A percentile compares a stretch with the other conserved stretches of the same genome.
Evolutionary conservation across 768 basidiomycete species (phyloP).

Genomic region (Lyophyllum atratum): DNA sequence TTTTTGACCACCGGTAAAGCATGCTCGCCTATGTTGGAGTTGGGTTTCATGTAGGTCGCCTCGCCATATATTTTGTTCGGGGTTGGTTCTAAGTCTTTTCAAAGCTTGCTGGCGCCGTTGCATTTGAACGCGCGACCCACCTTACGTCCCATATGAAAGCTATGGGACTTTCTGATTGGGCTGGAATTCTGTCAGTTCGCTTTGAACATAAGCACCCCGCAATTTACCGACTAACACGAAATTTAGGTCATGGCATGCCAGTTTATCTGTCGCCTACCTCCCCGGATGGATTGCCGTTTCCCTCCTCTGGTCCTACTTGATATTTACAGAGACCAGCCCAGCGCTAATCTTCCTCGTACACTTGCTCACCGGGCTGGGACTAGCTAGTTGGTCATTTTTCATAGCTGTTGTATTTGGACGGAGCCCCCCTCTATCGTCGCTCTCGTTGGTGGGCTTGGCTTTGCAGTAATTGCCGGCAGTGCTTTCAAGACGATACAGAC

Average conservation of each 20-base stretch:
- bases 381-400: slow-evolving; percentile 60
- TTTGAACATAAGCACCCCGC: background rate
- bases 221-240: background rate
- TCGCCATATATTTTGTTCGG: background rate
- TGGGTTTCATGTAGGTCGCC: slow-evolving; percentile 51
- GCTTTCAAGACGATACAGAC: slow-evolving; percentile 38
- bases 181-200: slow-evolving; percentile 46
- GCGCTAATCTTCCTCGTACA: slow-evolving; percentile 55
- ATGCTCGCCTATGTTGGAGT: slow-evolving; percentile 65
- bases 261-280: slow-evolving; percentile 53
- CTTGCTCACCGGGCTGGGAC: slow-evolving; percentile 53
- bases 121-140: slow-evolving; percentile 50
- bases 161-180: slow-evolving; percentile 62
- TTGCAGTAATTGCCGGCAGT: slow-evolving; percentile 56
- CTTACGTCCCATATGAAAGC: slow-evolving; percentile 61
- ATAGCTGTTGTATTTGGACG: slow-evolving; percentile 56
- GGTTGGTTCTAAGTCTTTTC: background rate
- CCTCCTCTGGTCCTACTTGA: slow-evolving; percentile 52
- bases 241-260: slow-evolving; percentile 48
- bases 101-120: slow-evolving; percentile 44
- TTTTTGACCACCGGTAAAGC: slow-evolving; percentile 24
- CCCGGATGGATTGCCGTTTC: slow-evolving; percentile 62
- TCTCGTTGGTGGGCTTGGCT: slow-evolving; percentile 49
- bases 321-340: slow-evolving; percentile 51
- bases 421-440: slow-evolving; percentile 54